Percentiles rank a stretch among this genome's conserved stretches.
Conservation (phyloP, 2,329 filamentous ascomycete species). For the Penicillium sp. region DNA sequence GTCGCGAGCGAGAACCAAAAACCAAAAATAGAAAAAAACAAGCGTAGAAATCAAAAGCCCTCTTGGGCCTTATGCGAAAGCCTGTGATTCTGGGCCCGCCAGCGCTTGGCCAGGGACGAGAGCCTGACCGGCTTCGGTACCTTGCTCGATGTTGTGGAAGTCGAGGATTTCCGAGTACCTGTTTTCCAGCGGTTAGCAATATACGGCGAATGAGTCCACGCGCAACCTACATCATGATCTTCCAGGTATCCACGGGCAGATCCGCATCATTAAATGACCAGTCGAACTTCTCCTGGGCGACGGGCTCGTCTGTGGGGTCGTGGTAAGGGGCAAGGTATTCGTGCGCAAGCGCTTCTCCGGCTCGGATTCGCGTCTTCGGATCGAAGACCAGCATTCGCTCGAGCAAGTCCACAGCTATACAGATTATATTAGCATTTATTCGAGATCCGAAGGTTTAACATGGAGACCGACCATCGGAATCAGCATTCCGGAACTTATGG, state of each 20-base stretch:
- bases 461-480: constrained; percentile 67
- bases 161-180: constrained; percentile 99
- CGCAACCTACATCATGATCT: constrained; percentile 92
- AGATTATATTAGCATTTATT: constrained; percentile 12
- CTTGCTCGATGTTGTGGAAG: constrained; percentile 86
- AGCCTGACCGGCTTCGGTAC: constrained; percentile 33
- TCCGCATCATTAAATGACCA: constrained; percentile 99
- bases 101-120: constrained; percentile 27
- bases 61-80: constrained; percentile 20
- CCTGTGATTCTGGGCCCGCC: constrained; percentile 14
- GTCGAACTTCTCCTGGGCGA: constrained; percentile 96
- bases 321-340: constrained; percentile 96
- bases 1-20: constrained; percentile 21
- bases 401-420: constrained; percentile 80
- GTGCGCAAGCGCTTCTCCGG: constrained; percentile 80
- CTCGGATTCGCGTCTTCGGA: constrained; percentile 91
- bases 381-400: constrained; percentile 98
- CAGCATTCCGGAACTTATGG: constrained; percentile 94
- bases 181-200: constrained; percentile 8
- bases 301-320: constrained; percentile 93
- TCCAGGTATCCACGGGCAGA: constrained; percentile 98
- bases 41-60: constrained; percentile 9
- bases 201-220: neutral
- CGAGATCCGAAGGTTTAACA: neutral
- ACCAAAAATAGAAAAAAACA: constrained; percentile 17